phyloP scores from a whole-genome alignment of 805 yeast genomes.

The Phaffomyces antillensis region DNA sequence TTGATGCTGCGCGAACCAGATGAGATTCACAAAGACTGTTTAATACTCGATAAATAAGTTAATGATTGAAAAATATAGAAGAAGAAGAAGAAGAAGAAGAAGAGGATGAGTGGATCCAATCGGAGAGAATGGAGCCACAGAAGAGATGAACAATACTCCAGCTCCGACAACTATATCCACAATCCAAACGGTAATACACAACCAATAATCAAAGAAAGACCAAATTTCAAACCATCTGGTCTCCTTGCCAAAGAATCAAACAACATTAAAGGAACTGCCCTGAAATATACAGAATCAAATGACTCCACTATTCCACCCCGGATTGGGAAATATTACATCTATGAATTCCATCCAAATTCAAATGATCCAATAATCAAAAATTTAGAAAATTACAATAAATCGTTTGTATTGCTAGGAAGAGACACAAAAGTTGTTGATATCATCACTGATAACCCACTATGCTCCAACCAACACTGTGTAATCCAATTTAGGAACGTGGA shows the following conservation, averaged over 20 bases:
- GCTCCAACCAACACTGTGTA: constrained; percentile 44
- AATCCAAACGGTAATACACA: neutral
- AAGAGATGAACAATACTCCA: neutral
- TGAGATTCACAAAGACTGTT: neutral
- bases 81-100: too few species aligned
- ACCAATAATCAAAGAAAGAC: constrained; percentile 15
- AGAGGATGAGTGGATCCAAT: neutral
- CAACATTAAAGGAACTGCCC: constrained; percentile 27
- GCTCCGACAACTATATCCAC: neutral
- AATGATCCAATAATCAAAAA: constrained; percentile 19
- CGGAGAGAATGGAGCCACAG: neutral
- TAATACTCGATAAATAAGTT: too few species aligned
- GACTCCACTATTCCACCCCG: constrained; percentile 28
- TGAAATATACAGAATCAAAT: constrained; percentile 32
- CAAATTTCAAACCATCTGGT: constrained; percentile 36
- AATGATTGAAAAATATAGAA: too few species aligned
- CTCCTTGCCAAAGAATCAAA: constrained; percentile 34
- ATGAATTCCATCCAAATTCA: constrained; percentile 24
- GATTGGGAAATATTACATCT: constrained; percentile 21
- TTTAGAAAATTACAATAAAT: constrained; percentile 16
- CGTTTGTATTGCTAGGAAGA: constrained; percentile 31
- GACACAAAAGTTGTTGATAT: constrained; percentile 30
- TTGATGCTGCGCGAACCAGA: constrained; percentile 3
- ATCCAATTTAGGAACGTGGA: constrained; percentile 33
- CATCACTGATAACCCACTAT: constrained; percentile 27